These are phyloP conservation scores for Coelastrella sp. DNA, from an alignment of 139 green algal species.

Conservation along the genomic window DNA sequence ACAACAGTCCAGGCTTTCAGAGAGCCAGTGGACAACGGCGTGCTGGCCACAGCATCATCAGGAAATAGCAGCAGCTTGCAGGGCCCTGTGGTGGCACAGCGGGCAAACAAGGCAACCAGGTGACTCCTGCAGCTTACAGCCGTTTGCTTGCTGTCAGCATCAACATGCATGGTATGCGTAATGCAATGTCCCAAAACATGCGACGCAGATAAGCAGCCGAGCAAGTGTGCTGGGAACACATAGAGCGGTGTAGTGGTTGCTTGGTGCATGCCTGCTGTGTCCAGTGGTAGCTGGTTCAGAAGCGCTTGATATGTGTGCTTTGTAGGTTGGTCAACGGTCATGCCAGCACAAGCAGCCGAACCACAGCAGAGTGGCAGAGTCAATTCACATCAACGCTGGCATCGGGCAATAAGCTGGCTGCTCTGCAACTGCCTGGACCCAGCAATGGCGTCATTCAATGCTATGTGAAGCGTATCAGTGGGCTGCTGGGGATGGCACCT, in stretches of 20 bases:
- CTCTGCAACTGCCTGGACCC: slow-evolving; percentile 48
- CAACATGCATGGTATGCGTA: neutral
- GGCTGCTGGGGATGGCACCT: slow-evolving; percentile 16
- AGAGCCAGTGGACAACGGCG: neutral
- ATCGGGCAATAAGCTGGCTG: slow-evolving; percentile 42
- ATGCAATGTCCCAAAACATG: too few species aligned
- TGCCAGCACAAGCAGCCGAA: slow-evolving; percentile 12
- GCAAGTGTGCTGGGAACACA: too few species aligned
- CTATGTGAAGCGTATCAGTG: slow-evolving; percentile 43
- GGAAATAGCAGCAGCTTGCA: neutral
- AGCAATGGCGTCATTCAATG: slow-evolving; percentile 56
- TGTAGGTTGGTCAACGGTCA: slow-evolving; percentile 11
- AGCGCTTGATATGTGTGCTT: neutral
- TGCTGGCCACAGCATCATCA: slow-evolving; percentile 1
- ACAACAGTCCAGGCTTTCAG: slow-evolving; percentile 29
- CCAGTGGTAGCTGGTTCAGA: too few species aligned
- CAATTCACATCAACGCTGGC: slow-evolving; percentile 43
- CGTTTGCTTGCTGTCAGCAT: neutral
- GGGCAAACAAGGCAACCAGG: neutral
- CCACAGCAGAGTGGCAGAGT: slow-evolving; percentile 51
- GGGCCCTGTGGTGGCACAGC: neutral
- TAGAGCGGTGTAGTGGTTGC: too few species aligned
- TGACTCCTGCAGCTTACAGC: neutral
- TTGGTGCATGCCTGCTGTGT: too few species aligned
- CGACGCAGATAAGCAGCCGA: too few species aligned